A percentile compares a stretch with the other conserved stretches of the same genome.
Conservation (phyloP, 495 filamentous ascomycete species). For the Hypomontagnella submonticulosa region DNA sequence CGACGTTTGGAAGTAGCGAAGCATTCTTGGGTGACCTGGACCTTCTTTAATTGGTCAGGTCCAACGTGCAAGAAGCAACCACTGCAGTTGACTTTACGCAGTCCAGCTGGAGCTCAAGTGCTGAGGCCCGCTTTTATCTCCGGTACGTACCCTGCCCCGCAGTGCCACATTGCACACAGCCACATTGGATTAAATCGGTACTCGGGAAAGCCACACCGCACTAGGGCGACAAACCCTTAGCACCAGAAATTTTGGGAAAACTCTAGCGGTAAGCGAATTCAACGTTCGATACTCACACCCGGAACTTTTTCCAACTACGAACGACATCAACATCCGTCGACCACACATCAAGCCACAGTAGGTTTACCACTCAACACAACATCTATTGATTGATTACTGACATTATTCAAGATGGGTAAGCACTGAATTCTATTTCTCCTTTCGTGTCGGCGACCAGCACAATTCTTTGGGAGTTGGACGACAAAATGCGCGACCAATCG, state of each 20-base stretch:
- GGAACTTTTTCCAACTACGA: constrained; percentile 41
- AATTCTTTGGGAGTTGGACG: constrained; percentile 1
- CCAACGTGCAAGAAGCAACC: not conserved
- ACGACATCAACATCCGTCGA: constrained; percentile 37
- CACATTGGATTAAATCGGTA: not conserved
- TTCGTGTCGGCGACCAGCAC: constrained; percentile 7
- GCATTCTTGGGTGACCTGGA: constrained; percentile 22
- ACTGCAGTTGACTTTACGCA: too few species aligned
- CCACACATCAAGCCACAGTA: constrained; percentile 57
- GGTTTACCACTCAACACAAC: constrained; percentile 33
- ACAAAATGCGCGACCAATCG: constrained; percentile 24
- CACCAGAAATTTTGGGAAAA: constrained; percentile 47
- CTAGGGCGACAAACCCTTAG: constrained; percentile 53
- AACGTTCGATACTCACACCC: constrained; percentile 33
- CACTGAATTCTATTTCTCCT: constrained; percentile 40
- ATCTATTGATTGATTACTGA: constrained; percentile 41
- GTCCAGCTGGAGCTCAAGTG: too few species aligned
- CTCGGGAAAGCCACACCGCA: constrained; percentile 27
- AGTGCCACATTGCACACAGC: not conserved
- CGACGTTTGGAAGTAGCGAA: constrained; percentile 1
- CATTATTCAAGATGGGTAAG: constrained; percentile 62
- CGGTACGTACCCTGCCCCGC: not conserved
- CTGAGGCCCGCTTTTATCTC: too few species aligned
- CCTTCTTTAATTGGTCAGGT: constrained; percentile 26
- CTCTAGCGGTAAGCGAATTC: constrained; percentile 47